Evolutionary conservation across 805 yeast genomes (phyloP).

Genomic region (Cyberlindnera mycetangii): DNA sequence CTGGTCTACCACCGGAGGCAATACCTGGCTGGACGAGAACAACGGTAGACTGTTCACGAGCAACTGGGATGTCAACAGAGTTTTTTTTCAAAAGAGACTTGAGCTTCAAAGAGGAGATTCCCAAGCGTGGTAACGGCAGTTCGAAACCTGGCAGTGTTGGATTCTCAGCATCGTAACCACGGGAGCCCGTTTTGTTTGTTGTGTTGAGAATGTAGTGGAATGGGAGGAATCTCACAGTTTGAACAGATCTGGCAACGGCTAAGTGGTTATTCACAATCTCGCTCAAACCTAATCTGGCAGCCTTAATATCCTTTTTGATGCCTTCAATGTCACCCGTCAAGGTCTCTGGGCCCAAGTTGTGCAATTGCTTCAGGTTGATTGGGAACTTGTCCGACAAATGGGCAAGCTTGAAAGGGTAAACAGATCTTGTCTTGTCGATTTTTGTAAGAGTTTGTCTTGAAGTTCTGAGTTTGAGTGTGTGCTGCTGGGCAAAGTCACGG

Average conservation of each 20-base stretch:
- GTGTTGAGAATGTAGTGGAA: slow-evolving; percentile 59
- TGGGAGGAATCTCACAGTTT: slow-evolving; percentile 70
- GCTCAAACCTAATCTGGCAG: slow-evolving; percentile 68
- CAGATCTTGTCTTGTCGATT: slow-evolving; percentile 74
- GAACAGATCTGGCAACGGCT: slow-evolving; percentile 70
- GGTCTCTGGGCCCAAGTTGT: slow-evolving; percentile 26
- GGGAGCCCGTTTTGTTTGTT: slow-evolving; percentile 63
- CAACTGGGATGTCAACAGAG: slow-evolving; percentile 54
- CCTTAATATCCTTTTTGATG: slow-evolving; percentile 53
- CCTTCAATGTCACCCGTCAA: slow-evolving; percentile 35
- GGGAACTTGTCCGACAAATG: slow-evolving; percentile 67
- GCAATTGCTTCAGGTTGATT: slow-evolving; percentile 38
- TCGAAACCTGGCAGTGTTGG: slow-evolving; percentile 72
- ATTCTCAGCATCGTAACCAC: slow-evolving; percentile 64
- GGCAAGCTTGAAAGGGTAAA: slow-evolving; percentile 86
- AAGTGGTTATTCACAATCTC: slow-evolving; percentile 81
- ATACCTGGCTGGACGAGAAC: slow-evolving; percentile 47
- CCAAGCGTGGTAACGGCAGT: slow-evolving; percentile 70
- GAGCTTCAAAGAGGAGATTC: slow-evolving; percentile 65
- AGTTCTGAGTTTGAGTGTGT: slow-evolving; percentile 71
- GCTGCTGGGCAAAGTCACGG: slow-evolving; percentile 83
- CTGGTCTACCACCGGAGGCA: slow-evolving; percentile 42
- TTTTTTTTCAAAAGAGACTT: slow-evolving; percentile 55
- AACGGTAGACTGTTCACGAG: slow-evolving; percentile 79
- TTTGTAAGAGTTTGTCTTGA: slow-evolving; percentile 67